Percentiles rank a stretch among this genome's conserved stretches.
phyloP scores from a whole-genome alignment of 345 rosid genomes.

The Litchi chinensis region DNA sequence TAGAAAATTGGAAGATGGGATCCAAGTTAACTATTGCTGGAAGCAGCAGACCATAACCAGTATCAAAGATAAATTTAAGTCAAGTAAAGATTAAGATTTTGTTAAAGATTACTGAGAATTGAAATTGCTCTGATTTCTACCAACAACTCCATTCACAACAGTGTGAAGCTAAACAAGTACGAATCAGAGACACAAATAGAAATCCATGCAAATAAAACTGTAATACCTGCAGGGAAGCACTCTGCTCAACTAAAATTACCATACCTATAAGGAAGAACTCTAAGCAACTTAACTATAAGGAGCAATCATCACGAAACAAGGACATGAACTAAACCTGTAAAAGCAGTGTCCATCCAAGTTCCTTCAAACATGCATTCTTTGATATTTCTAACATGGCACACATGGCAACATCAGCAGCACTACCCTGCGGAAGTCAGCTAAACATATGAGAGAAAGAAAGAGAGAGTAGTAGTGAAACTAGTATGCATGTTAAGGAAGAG shows the following conservation, averaged over 20 bases:
- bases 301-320: not conserved
- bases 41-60: not conserved
- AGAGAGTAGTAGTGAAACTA: slow-evolving; percentile 13
- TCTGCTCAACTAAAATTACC: not conserved
- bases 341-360: slow-evolving; percentile 90
- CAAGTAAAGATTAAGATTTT: not conserved
- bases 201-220: not conserved
- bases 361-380: slow-evolving; percentile 52
- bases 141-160: slow-evolving; percentile 1
- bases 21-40: not conserved
- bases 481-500: slow-evolving; percentile 14
- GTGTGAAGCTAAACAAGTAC: not conserved
- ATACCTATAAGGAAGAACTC: not conserved
- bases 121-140: not conserved
- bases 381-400: slow-evolving; percentile 92
- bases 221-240: too few relatives aligned
- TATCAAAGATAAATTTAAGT: not conserved
- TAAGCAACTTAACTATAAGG: not conserved
- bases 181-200: not conserved
- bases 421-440: slow-evolving; percentile 59
- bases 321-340: slow-evolving; percentile 64
- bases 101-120: not conserved
- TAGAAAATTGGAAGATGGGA: not conserved
- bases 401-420: slow-evolving; percentile 99
- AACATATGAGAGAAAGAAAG: slow-evolving; percentile 18